Conservation (phyloP, 352 stramenopile species). For the Phytophthora colocasiae region DNA sequence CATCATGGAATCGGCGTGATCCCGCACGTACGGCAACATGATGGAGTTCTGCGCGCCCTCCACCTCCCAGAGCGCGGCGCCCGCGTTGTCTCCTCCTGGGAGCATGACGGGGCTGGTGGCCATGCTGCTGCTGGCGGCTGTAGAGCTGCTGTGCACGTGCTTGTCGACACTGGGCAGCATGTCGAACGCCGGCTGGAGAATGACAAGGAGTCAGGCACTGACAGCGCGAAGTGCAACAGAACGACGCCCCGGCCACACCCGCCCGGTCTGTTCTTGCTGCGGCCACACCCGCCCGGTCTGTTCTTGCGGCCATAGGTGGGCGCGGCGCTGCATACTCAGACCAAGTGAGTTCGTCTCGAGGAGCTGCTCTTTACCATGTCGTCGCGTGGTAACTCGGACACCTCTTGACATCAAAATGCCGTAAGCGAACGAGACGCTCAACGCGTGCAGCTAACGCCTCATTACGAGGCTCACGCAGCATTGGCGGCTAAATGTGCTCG, state of each 20-base stretch:
- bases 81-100: constrained; percentile 34
- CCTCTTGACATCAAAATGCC: constrained; percentile 4
- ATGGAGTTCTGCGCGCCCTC: constrained; percentile 42
- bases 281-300: constrained; percentile 13
- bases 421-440: neutral
- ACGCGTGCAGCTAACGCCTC: constrained; percentile 1
- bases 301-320: constrained; percentile 18
- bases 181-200: constrained; percentile 14
- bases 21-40: constrained; percentile 63
- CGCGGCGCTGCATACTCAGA: constrained; percentile 4
- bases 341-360: neutral
- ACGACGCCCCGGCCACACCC: constrained; percentile 17
- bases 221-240: constrained; percentile 19
- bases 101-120: constrained; percentile 19
- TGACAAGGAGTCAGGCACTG: constrained; percentile 19
- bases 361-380: constrained; percentile 11
- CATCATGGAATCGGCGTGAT: constrained; percentile 58
- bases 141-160: constrained; percentile 30
- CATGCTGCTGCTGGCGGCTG: constrained; percentile 22
- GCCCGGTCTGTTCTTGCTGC: constrained; percentile 12
- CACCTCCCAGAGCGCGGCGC: constrained; percentile 50
- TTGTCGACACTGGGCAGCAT: constrained; percentile 24
- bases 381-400: constrained; percentile 12
- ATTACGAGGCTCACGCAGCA: neutral
- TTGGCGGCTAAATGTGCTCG: neutral